Percentiles rank a stretch among this genome's conserved stretches.
phyloP scores from a whole-genome alignment of 2,329 filamentous ascomycete genomes.

The Cercospora janseana region DNA sequence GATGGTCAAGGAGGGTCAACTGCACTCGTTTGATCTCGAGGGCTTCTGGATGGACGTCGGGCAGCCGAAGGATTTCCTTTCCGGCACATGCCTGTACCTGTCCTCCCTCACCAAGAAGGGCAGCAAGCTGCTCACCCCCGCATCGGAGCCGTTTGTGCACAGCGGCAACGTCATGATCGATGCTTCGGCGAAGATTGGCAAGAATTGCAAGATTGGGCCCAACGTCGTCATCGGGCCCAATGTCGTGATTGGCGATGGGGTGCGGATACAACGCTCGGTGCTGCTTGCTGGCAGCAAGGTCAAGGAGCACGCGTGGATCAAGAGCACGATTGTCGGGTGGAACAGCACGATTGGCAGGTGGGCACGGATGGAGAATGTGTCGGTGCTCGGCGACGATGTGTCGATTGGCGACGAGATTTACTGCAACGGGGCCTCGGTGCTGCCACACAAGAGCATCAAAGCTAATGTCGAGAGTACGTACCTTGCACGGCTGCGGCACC shows the following conservation, averaged over 20 bases:
- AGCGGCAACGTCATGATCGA: slow-evolving; percentile 96
- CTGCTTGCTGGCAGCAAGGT: slow-evolving; percentile 85
- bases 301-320: slow-evolving; percentile 98
- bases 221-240: slow-evolving; percentile 95
- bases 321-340: slow-evolving; percentile 98
- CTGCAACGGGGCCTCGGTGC: slow-evolving; percentile 84
- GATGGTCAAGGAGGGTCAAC: slow-evolving; percentile 81
- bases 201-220: slow-evolving; percentile 96
- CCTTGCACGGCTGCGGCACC: background rate
- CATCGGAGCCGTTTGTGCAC: slow-evolving; percentile 73
- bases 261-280: slow-evolving; percentile 89
- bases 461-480: slow-evolving; percentile 80
- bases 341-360: slow-evolving; percentile 94
- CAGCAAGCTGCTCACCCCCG: slow-evolving; percentile 75
- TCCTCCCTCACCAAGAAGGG: slow-evolving; percentile 87
- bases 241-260: slow-evolving; percentile 89
- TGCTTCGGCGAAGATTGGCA: slow-evolving; percentile 90
- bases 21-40: slow-evolving; percentile 94
- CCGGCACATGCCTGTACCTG: slow-evolving; percentile 93
- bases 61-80: slow-evolving; percentile 97
- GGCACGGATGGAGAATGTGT: slow-evolving; percentile 95
- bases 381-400: slow-evolving; percentile 95
- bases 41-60: slow-evolving; percentile 99
- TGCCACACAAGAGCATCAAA: slow-evolving; percentile 99
- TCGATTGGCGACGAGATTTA: slow-evolving; percentile 98